Conservation (phyloP, 352 stramenopile species). For the Phytophthora niederhauseri region DNA sequence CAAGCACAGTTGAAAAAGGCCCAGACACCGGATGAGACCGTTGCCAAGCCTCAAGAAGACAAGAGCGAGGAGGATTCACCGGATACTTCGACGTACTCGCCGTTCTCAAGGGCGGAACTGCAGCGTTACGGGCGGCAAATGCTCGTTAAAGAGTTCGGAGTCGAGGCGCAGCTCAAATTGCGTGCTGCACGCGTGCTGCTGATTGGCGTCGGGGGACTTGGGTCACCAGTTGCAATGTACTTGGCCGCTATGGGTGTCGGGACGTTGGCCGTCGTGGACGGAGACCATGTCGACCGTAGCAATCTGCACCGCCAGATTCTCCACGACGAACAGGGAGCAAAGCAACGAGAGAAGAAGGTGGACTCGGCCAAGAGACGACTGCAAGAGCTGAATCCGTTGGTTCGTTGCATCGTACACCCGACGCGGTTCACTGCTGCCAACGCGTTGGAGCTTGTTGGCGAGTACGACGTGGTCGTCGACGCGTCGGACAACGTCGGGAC, state of each 20-base stretch:
- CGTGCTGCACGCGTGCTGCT: slow-evolving; percentile 85
- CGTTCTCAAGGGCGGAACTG: slow-evolving; percentile 55
- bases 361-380: slow-evolving; percentile 75
- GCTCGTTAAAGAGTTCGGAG: slow-evolving; percentile 92
- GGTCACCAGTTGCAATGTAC: slow-evolving; percentile 95
- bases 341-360: slow-evolving; percentile 87
- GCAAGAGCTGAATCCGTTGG: slow-evolving; percentile 79
- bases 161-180: slow-evolving; percentile 87
- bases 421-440: slow-evolving; percentile 80
- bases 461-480: slow-evolving; percentile 95
- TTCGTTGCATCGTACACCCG: slow-evolving; percentile 56
- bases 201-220: slow-evolving; percentile 96
- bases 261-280: slow-evolving; percentile 94
- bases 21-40: not conserved
- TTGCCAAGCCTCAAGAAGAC: slow-evolving; percentile 5
- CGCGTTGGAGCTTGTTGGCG: slow-evolving; percentile 69
- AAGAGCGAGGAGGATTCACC: slow-evolving; percentile 1
- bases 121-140: slow-evolving; percentile 96
- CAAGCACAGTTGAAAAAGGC: slow-evolving; percentile 18
- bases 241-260: slow-evolving; percentile 95
- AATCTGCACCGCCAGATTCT: slow-evolving; percentile 98
- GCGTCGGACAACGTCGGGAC: slow-evolving; percentile 96
- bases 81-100: slow-evolving; percentile 39
- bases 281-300: slow-evolving; percentile 94
- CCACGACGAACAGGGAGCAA: slow-evolving; percentile 85